Base-by-base conservation (phyloP, 148 eudicot genomes). In the Bassia scoparia region DNA sequence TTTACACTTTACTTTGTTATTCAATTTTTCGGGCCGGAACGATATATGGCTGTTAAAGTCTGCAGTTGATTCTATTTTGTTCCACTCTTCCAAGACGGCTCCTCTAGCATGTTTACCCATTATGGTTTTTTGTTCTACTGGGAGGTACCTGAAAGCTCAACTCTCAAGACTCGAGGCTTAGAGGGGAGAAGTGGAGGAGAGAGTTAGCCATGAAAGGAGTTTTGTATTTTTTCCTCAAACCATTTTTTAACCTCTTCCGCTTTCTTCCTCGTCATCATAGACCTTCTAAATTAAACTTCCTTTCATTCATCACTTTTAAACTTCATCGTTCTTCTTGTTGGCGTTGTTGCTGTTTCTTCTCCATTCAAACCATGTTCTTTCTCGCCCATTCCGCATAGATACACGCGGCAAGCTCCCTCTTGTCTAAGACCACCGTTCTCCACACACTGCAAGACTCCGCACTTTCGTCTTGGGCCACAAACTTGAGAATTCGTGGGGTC, bases 401-500 rank as follows among this genome's bases (percentile, higher is more conserved):
- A 88, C 63, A n/a, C n/a, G n/a, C n/a, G n/a, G n/a, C 82, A 82
- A 77, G 87, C 70, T 3, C 96, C 98, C 1, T 83, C 91, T 62
- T 86, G 88, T 76, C 90, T 91, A 55, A 77, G 88, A 17, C 90
- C 93, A 48, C 91, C 53, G 71, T 81, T 46, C 86, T 76, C 83
- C 27, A 70, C 93, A 80, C 91, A 61, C 27, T 82, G 33, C 69
- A 83, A 18, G 88, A 88, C 79, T 94, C 67, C 77, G 72, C 65
- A 78, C 79, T 78, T 94, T 89, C 86, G 77, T 76, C 7, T 29
- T 94, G 98, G 98, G 96, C 97, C 23, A 81, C 87, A 79, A 69
- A 78, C 87, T 86, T 26, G 79, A 84, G 63, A 67, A 85, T 43
- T 84, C 93, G 77, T 83, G 1, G 90, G 89, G 2, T 68, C 82